These are phyloP conservation scores for Lyophyllum decastes DNA, from an alignment of 768 basidiomycete species.

Conservation along the genomic window DNA sequence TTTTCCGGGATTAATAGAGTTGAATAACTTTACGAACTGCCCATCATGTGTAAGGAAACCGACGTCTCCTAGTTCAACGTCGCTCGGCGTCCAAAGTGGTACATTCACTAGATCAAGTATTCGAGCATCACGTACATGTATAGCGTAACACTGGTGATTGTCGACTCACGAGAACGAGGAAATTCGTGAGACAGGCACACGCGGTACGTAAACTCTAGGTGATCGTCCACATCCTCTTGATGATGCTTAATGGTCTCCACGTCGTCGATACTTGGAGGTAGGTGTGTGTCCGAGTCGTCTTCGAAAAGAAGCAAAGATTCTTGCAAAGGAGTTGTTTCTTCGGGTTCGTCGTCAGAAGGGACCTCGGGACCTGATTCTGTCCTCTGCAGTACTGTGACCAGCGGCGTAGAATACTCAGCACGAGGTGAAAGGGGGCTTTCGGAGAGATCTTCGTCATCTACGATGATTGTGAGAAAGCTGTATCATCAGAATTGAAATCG, in stretches of 20 bases:
- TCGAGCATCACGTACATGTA: neutral
- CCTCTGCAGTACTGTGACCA: neutral
- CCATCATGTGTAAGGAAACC: constrained; percentile 9
- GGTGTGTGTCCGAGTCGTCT: neutral
- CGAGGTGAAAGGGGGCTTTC: constrained; percentile 1
- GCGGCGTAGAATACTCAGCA: constrained; percentile 12
- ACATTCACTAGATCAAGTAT: constrained; percentile 8
- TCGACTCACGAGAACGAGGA: constrained; percentile 10
- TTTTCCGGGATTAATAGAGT: neutral
- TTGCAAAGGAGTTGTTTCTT: neutral
- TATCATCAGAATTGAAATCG: neutral
- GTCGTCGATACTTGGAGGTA: constrained; percentile 2
- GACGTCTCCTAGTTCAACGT: constrained; percentile 9
- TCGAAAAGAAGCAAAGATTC: neutral
- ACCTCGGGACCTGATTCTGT: neutral
- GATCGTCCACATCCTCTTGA: neutral
- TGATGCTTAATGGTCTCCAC: constrained; percentile 1
- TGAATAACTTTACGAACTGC: constrained; percentile 11
- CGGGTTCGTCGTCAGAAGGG: neutral
- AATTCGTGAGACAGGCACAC: constrained; percentile 15
- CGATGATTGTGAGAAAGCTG: neutral
- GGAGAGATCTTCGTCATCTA: neutral
- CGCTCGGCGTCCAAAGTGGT: constrained; percentile 11
- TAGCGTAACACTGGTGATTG: neutral
- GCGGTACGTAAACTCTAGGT: constrained; percentile 8